Percentiles rank a stretch among this genome's conserved stretches.
Conservation (phyloP, 345 rosid genomes). For the Sonneratia alba region DNA sequence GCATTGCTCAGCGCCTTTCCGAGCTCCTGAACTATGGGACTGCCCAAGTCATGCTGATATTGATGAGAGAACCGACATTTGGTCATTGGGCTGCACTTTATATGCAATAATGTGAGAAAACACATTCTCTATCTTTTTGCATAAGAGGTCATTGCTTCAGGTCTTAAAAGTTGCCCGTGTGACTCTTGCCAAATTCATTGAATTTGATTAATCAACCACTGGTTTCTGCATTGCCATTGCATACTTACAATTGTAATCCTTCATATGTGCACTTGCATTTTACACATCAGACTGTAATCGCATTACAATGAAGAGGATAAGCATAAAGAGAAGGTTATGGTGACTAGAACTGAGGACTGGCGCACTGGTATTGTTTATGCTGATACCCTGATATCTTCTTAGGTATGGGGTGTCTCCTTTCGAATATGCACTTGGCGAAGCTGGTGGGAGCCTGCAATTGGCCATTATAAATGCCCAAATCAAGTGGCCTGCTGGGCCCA, state of each 20-base stretch:
- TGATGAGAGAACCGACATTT: slow-evolving; percentile 95
- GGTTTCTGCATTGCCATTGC: not conserved
- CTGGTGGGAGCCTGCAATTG: slow-evolving; percentile 93
- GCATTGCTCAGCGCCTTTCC: slow-evolving; percentile 93
- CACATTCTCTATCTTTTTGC: not conserved
- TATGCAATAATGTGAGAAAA: slow-evolving; percentile 81
- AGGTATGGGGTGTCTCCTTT: slow-evolving; percentile 96
- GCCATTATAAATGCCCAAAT: slow-evolving; percentile 89
- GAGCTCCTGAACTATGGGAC: slow-evolving; percentile 99
- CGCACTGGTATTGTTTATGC: not conserved
- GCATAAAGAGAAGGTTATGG: not conserved
- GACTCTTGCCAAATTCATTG: not conserved
- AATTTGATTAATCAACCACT: slow-evolving; percentile 1
- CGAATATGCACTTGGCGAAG: slow-evolving; percentile 92
- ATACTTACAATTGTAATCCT: not conserved
- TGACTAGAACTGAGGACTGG: not conserved
- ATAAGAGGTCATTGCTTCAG: not conserved
- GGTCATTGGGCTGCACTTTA: slow-evolving; percentile 98
- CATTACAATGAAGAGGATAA: not conserved
- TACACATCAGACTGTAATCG: not conserved
- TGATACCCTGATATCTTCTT: not conserved
- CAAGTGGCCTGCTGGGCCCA: slow-evolving; percentile 95
- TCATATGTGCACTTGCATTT: not conserved
- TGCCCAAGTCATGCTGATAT: slow-evolving; percentile 95
- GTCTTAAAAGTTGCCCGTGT: not conserved